Percentiles rank a stretch among this genome's conserved stretches.
These are phyloP conservation scores for Cladosporium sp. DNA, from an alignment of 2,329 filamentous ascomycete genomes.

Conservation along the genomic window DNA sequence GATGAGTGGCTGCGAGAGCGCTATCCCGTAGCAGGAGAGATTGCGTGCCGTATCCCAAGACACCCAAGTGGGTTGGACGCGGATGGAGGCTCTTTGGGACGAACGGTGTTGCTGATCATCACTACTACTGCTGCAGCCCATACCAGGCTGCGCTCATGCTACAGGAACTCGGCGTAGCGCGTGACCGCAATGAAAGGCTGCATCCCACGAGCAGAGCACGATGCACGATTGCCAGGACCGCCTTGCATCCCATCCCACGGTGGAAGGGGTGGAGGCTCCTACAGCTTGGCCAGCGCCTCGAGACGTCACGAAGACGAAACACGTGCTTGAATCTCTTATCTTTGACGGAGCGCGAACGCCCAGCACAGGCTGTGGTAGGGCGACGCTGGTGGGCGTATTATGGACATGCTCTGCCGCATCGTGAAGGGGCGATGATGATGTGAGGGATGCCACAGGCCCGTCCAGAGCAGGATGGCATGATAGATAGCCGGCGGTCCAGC, in stretches of 20 bases:
- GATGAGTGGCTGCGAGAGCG: not conserved
- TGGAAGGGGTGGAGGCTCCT: not conserved
- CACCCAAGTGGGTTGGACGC: not conserved
- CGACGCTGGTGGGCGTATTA: not conserved
- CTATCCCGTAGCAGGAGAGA: not conserved
- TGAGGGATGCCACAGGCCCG: not conserved
- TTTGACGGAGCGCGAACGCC: conserved; percentile 1
- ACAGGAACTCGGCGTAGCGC: not conserved
- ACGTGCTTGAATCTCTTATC: conserved; percentile 11
- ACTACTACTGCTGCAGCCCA: not conserved
- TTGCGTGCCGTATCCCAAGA: not conserved
- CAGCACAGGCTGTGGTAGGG: not conserved
- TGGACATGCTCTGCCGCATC: not conserved
- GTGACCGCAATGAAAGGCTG: not conserved
- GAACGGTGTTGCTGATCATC: not conserved
- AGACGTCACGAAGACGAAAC: conserved; percentile 10
- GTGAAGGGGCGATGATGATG: not conserved
- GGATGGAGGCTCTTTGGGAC: not conserved
- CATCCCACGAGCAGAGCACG: not conserved
- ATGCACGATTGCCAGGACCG: not conserved
- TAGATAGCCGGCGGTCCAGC: not conserved
- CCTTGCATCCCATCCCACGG: not conserved
- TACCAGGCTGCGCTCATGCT: not conserved
- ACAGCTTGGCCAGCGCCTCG: not conserved
- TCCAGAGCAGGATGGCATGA: not conserved